Base-by-base conservation (phyloP, 495 filamentous ascomycete genomes). In the Penicillium nucicola region DNA sequence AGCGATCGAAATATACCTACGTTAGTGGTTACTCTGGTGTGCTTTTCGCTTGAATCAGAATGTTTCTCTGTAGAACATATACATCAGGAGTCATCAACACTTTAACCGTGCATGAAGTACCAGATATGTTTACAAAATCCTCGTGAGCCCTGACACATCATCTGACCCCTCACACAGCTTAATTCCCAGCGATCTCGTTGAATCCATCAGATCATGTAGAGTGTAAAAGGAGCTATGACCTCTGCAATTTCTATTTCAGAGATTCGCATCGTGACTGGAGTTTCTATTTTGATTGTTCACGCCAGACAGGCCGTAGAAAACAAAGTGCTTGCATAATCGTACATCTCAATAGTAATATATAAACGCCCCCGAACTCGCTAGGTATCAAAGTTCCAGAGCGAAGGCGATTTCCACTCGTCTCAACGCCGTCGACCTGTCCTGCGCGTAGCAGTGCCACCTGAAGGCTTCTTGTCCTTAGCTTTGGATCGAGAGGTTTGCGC, bases 1-100 rank as follows among this genome's bases (percentile, higher is more conserved):
- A 69, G 63, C 70, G 66, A 70, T 69, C 65, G 66, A 65, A 69
- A 60, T 67, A 68, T 71, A 66, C 58, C 60, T 67, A 56, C 47
- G 56, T 56, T 47, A 68, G 58, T 62, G 60, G 57, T 56, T 62
- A 65, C 59, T 53, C 55, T 44, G 45, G 61, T 53, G 55, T 19
- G 18, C 28, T 31, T 23, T 18, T 15, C 28, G 23, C 33, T 22
- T 6, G 23, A 45, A 4, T n/a, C 12, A 12, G 3, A 20, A 45
- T 1, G 3, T 15, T 8, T n/a, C n/a, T n/a, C n/a, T n/a, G n/a
- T n/a, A n/a, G n/a, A n/a, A n/a, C n/a, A n/a, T n/a, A n/a, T n/a
- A n/a, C n/a, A n/a, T n/a, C n/a, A n/a, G n/a, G n/a, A n/a, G n/a
- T n/a, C n/a, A n/a, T n/a, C n/a, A n/a, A n/a, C n/a, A n/a, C n/a